Evolutionary conservation across 768 basidiomycete genomes (phyloP), one percentile per base, ranked within the genome.

Genomic region (Lyophyllum shimeji): DNA sequence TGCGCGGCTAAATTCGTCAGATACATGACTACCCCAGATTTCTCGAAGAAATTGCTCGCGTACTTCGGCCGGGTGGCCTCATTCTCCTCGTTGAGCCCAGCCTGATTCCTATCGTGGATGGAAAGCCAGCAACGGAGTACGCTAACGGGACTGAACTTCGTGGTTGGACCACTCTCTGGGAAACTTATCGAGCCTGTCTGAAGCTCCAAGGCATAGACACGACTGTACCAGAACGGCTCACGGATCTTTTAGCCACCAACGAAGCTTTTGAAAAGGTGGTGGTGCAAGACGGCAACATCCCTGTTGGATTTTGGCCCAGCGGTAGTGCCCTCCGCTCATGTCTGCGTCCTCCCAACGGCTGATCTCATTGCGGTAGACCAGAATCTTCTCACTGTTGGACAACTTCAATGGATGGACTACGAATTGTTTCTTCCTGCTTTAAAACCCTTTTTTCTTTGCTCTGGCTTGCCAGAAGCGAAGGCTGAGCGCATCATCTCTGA

Each of bases 351-450:
- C 15, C 52, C 34, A 45, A 31, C 52, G 54, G 20, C 52, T 63
- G 49, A 45, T 33, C 44, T 24, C 40, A 21, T 20, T 24, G 50
- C 47, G 56, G 18, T 47, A 88, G 87, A 88, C 67, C 74, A 76
- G 7, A 71, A 79, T 50, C 74, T 80, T 33, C 76, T 88, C 33
- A 86, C 84, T 21, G 79, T 86, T 47, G 87, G 85, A 7, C 85
- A 89, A 62, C 69, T 89, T 20, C 84, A 86, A 39, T 89, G 87
- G 87, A 82, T 88, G 83, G 81, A 83, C 58, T 83, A 82, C 61
- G 87, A 89, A 60, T 74, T 82, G 21, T 76, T 88, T 58, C 72
- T 89, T 34, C 84, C 84, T 29, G 83, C 85, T 3, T 67, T 89
- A 57, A 81, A 79, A 51, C 84, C 85, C 13, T 73, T 86, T 39